Conservation (phyloP, 1,139 yeast species). For the Trichomonascaceae sp. region DNA sequence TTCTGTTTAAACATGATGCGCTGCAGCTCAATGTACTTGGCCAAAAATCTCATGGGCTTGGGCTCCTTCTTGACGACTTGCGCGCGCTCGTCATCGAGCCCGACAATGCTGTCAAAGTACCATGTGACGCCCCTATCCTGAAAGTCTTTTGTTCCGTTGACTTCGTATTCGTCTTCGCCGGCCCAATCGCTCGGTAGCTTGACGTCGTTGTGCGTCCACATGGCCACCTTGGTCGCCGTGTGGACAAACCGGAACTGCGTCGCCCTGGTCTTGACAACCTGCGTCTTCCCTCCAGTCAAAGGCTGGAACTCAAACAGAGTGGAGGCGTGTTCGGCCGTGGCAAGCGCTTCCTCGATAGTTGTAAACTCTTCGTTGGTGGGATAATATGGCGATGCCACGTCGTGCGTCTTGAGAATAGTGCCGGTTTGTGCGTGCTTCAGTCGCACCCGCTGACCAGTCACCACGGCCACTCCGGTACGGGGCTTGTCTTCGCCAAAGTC, state of each 20-base stretch:
- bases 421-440: slow-evolving; percentile 73
- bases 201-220: slow-evolving; percentile 88
- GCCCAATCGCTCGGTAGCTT: slow-evolving; percentile 84
- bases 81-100: slow-evolving; percentile 49
- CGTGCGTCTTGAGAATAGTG: slow-evolving; percentile 75
- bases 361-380: slow-evolving; percentile 91
- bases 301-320: slow-evolving; percentile 64
- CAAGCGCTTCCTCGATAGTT: slow-evolving; percentile 51
- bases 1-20: slow-evolving; percentile 82
- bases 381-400: slow-evolving; percentile 89
- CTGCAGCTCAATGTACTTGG: slow-evolving; percentile 86
- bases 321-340: slow-evolving; percentile 44
- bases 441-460: slow-evolving; percentile 57
- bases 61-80: slow-evolving; percentile 37
- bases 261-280: slow-evolving; percentile 53
- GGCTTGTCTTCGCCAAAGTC: slow-evolving; percentile 29
- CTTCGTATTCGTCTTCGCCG: slow-evolving; percentile 67
- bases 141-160: slow-evolving; percentile 82
- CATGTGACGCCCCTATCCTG: slow-evolving; percentile 58
- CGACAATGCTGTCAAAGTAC: slow-evolving; percentile 62
- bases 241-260: slow-evolving; percentile 61
- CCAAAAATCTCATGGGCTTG: slow-evolving; percentile 58
- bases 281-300: slow-evolving; percentile 41
- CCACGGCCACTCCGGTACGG: slow-evolving; percentile 36
- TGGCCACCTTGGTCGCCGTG: slow-evolving; percentile 75